Evolutionary conservation across 345 rosid genomes (phyloP).

Genomic region (Citrus mangshanensis): DNA sequence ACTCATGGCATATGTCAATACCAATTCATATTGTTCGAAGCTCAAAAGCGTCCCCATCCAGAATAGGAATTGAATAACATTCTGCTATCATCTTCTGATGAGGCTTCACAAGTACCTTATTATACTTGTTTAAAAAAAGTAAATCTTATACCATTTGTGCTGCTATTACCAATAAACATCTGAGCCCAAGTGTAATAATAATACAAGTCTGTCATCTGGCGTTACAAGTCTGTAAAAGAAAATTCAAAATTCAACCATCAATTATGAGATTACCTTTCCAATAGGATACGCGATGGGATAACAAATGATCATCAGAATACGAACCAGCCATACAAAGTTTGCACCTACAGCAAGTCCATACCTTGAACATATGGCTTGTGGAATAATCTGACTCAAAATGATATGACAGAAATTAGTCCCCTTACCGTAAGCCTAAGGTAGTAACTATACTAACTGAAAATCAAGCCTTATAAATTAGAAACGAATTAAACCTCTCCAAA

Average conservation of each 20-base stretch:
- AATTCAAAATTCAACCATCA: background rate
- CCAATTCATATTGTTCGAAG: background rate
- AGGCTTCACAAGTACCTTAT: constrained; percentile 1
- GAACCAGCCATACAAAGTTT: constrained; percentile 69
- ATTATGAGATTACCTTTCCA: constrained; percentile 54
- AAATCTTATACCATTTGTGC: background rate
- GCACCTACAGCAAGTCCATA: constrained; percentile 81
- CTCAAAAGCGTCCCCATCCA: background rate
- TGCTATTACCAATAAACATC: background rate
- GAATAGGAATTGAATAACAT: background rate
- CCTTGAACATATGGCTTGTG: constrained; percentile 80
- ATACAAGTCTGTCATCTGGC: background rate
- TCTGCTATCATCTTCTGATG: background rate
- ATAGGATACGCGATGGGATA: constrained; percentile 78
- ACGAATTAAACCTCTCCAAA: constrained; percentile 64
- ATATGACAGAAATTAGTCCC: background rate
- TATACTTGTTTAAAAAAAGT: background rate
- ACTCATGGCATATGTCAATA: background rate
- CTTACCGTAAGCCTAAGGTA: background rate
- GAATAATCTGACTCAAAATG: constrained; percentile 47
- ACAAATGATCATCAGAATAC: constrained; percentile 66
- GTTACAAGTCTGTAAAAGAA: background rate
- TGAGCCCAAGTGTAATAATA: background rate
- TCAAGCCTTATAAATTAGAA: constrained; percentile 3
- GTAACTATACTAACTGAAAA: background rate